phyloP scores from a whole-genome alignment of 1,284 basidiomycete genomes.

The Ganoderma sinense region DNA sequence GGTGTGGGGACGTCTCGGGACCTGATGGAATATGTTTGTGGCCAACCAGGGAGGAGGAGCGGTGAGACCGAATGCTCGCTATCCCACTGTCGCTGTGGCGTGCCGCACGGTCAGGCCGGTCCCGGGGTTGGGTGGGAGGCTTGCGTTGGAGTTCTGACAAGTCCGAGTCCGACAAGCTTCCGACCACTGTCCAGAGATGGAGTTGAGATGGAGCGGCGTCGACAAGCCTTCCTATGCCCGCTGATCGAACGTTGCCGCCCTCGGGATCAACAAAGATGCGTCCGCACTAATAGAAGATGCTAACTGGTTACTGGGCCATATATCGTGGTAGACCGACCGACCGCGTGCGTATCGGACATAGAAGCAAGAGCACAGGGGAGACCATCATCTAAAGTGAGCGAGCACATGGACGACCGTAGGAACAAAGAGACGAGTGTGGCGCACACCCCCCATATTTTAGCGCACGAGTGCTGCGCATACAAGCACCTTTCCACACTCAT shows the following conservation, averaged over 20 bases:
- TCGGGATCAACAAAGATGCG: slow-evolving; percentile 2
- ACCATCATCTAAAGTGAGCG: slow-evolving; percentile 20
- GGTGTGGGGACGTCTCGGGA: slow-evolving; percentile 21
- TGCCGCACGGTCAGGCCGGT: slow-evolving; percentile 1
- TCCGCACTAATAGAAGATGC: neutral
- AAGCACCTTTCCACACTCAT: neutral
- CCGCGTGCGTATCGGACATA: slow-evolving; percentile 10
- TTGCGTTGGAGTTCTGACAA: neutral
- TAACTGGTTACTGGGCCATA: neutral
- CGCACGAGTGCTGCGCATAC: slow-evolving; percentile 19
- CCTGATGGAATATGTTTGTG: slow-evolving; percentile 21
- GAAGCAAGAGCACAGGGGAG: slow-evolving; percentile 9
- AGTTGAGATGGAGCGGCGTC: neutral
- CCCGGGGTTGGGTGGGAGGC: neutral
- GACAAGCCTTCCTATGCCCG: neutral
- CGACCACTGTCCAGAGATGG: neutral
- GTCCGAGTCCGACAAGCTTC: neutral
- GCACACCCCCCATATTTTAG: neutral
- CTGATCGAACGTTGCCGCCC: neutral
- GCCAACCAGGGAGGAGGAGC: neutral
- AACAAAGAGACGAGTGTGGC: slow-evolving; percentile 16
- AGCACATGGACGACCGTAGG: slow-evolving; percentile 28
- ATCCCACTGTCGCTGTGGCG: slow-evolving; percentile 24
- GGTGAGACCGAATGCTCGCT: slow-evolving; percentile 1
- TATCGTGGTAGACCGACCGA: neutral